These are phyloP conservation scores for Cyclostephanos invisitatus DNA, from an alignment of 108 stramenopile species.

Conservation along the genomic window DNA sequence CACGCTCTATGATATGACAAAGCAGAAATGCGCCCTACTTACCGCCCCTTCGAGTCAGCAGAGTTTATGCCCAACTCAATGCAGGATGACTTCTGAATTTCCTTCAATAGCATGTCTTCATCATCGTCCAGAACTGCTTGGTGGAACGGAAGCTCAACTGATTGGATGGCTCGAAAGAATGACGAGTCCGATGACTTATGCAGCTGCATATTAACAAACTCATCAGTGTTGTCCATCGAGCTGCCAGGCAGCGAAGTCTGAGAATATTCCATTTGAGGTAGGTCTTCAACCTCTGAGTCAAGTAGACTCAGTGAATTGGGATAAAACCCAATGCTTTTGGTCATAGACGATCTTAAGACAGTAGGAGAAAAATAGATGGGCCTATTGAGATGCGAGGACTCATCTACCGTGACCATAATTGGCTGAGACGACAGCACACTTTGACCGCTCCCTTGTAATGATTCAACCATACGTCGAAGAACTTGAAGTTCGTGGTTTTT, in stretches of 20 bases:
- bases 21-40: not conserved
- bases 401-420: slow-evolving; percentile 28
- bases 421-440: slow-evolving; percentile 31
- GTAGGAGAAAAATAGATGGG: slow-evolving; percentile 16
- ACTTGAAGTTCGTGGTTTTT: slow-evolving; percentile 45
- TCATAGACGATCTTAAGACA: not conserved
- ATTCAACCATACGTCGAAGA: slow-evolving; percentile 45
- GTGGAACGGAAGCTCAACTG: slow-evolving; percentile 36
- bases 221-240: slow-evolving; percentile 18
- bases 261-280: slow-evolving; percentile 32
- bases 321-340: slow-evolving; percentile 8
- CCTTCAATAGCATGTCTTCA: slow-evolving; percentile 25
- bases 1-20: not conserved
- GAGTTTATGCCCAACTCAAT: slow-evolving; percentile 41
- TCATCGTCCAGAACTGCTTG: slow-evolving; percentile 29
- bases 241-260: slow-evolving; percentile 25
- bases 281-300: slow-evolving; percentile 36
- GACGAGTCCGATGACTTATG: slow-evolving; percentile 17
- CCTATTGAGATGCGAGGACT: slow-evolving; percentile 1
- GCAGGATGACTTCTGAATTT: slow-evolving; percentile 26
- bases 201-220: slow-evolving; percentile 8
- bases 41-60: slow-evolving; percentile 39
- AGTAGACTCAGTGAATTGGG: slow-evolving; percentile 37
- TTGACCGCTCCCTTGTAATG: slow-evolving; percentile 35
- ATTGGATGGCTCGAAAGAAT: slow-evolving; percentile 4